Evolutionary conservation across 2,329 filamentous ascomycete species (phyloP).

Genomic region (Trichoderma atrobrunneum): DNA sequence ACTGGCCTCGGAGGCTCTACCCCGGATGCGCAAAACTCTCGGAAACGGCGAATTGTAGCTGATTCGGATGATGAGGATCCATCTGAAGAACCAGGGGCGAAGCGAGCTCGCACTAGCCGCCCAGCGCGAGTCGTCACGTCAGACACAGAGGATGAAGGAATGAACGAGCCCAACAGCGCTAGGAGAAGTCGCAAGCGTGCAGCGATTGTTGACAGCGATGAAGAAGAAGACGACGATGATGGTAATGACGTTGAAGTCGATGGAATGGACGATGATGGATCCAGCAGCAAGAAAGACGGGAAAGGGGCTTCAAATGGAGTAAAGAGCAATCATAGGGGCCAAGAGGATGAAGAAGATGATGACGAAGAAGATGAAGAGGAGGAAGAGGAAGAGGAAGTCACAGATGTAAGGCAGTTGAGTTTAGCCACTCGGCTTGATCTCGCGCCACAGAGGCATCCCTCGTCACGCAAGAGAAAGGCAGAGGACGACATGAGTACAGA

Average conservation of each 20-base stretch:
- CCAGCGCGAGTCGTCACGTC: conserved; percentile 19
- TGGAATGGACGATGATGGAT: neutral
- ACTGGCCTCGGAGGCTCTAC: neutral
- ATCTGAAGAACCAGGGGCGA: conserved; percentile 22
- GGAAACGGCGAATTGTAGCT: conserved; percentile 30
- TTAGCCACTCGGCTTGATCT: conserved; percentile 27
- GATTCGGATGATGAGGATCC: conserved; percentile 35
- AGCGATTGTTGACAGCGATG: neutral
- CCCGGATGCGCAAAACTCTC: conserved; percentile 21
- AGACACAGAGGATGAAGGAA: conserved; percentile 26
- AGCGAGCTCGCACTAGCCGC: conserved; percentile 27
- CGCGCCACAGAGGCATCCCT: conserved; percentile 21
- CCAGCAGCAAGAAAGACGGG: conserved; percentile 13
- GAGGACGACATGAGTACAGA: neutral
- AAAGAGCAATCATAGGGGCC: neutral
- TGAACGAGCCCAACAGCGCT: neutral
- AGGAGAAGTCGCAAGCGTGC: neutral
- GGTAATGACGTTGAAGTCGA: neutral
- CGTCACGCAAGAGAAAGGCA: neutral
- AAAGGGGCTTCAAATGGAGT: conserved; percentile 10
- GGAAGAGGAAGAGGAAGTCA: conserved; percentile 21
- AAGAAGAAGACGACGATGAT: conserved; percentile 18
- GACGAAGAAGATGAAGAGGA: conserved; percentile 12
- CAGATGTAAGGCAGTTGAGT: conserved; percentile 21
- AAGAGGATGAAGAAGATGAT: neutral